Evolutionary conservation across 1,284 basidiomycete genomes (phyloP).

Genomic region (Apiotrichum porosum): DNA sequence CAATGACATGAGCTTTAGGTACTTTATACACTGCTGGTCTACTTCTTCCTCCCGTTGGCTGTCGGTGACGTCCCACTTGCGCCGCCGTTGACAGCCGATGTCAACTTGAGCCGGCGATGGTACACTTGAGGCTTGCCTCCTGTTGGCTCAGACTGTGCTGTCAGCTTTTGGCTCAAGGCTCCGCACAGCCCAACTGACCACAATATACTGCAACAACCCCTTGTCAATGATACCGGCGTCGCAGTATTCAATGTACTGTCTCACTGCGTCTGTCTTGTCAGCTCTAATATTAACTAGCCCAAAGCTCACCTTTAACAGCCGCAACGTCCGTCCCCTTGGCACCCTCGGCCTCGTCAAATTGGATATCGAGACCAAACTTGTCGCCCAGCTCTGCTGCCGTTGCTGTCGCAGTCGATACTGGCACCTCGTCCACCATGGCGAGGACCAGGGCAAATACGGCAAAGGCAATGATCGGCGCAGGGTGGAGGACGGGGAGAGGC

Average conservation of each 20-base stretch:
- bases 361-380: constrained; percentile 27
- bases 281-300: not conserved
- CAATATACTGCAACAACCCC: constrained; percentile 2
- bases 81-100: not conserved
- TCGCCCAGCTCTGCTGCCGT: constrained; percentile 25
- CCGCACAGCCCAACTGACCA: not conserved
- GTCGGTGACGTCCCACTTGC: not conserved
- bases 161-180: not conserved
- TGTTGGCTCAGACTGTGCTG: not conserved
- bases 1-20: constrained; percentile 4
- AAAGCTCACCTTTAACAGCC: constrained; percentile 22
- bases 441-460: constrained; percentile 25
- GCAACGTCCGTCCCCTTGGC: constrained; percentile 18
- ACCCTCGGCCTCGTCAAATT: constrained; percentile 11
- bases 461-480: constrained; percentile 27
- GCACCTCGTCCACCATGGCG: constrained; percentile 19
- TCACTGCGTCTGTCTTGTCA: constrained; percentile 9
- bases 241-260: constrained; percentile 13
- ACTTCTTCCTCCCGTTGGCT: not conserved
- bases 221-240: constrained; percentile 11
- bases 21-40: not conserved
- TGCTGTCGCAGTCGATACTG: constrained; percentile 15
- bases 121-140: not conserved
- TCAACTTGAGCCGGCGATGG: constrained; percentile 5
- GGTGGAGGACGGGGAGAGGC: constrained; percentile 28